These are phyloP conservation scores for Neonectria faginata DNA, from an alignment of 2,329 filamentous ascomycete genomes.

Conservation along the genomic window DNA sequence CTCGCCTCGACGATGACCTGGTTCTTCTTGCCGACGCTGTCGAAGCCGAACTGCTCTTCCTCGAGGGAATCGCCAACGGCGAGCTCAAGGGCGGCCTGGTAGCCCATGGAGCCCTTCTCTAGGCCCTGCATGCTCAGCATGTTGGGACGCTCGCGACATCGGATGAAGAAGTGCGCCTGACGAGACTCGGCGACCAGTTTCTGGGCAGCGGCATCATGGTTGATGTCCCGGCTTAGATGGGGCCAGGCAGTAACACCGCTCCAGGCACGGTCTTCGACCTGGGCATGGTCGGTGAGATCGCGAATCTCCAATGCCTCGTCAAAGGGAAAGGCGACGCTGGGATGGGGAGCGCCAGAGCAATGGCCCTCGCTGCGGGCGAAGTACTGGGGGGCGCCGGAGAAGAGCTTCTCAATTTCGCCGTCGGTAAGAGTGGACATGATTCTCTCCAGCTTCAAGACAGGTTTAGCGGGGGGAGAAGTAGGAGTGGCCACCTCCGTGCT, in stretches of 20 bases:
- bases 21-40: conserved; percentile 66
- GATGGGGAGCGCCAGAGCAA: conserved; percentile 69
- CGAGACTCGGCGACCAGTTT: conserved; percentile 58
- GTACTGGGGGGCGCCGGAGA: conserved; percentile 81
- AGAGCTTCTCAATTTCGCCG: conserved; percentile 74
- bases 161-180: conserved; percentile 68
- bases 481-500: conserved; percentile 48
- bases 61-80: conserved; percentile 73
- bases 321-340: conserved; percentile 75
- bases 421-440: conserved; percentile 71
- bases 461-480: conserved; percentile 51
- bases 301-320: conserved; percentile 70
- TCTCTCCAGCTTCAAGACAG: conserved; percentile 63
- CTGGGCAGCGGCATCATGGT: conserved; percentile 58
- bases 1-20: conserved; percentile 68
- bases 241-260: conserved; percentile 72
- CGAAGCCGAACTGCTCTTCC: conserved; percentile 71
- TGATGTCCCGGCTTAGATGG: conserved; percentile 66
- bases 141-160: conserved; percentile 72
- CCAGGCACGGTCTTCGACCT: conserved; percentile 74
- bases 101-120: conserved; percentile 78
- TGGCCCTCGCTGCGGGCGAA: conserved; percentile 71
- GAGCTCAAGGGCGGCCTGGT: conserved; percentile 74
- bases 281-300: conserved; percentile 73
- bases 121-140: conserved; percentile 80